Base-by-base conservation (phyloP, 805 yeast species). In the Maudiozyma serrabonitensis region DNA sequence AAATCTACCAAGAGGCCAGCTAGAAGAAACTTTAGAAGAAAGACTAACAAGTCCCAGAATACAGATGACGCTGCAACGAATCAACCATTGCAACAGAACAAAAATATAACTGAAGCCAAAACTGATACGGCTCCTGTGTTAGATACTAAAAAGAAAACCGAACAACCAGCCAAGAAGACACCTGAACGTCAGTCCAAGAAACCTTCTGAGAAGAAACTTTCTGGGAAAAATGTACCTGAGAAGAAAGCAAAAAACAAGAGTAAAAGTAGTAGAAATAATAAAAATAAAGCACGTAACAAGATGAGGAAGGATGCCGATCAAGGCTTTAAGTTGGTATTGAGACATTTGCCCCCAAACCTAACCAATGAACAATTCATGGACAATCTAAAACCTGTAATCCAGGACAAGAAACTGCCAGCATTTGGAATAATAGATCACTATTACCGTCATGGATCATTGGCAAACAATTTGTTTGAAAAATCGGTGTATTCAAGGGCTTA, bases 331-430 rank as follows among this genome's bases (percentile, higher is more conserved):
- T 48, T 71, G 6, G 69, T 70, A 9, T 38, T 75, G 5, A 64
- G 80, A 41, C 53, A 68, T n/a, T 57, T 76, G 39, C 80, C 81
- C 12, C 76, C 80, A 2, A 57, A 61, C 46, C 55, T 70, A 47
- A 60, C 64, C 1, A 66, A 67, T 49, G 62, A 56, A 9, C 67
- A 66, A 48, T 59, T 57, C 37, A 53, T 48, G n/a, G 54, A 57
- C 28, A 52, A 59, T 31, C 65, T 65, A 12, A 26, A 45, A 15
- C 45, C 45, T 15, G 32, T 34, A 1, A 8, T 44, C 7, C 8
- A 65, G 48, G 62, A 56, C 9, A 67, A 65, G 46, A 56, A 56
- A 34, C 52, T 50, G 11, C 51, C 55, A 21, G 50, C 58, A 35
- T 67, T 64, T 46, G 64, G 65, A 51, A 59, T 66, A 19, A 44